Conservation (phyloP, 164 flowering plant genomes). For the Annona squamosa region DNA sequence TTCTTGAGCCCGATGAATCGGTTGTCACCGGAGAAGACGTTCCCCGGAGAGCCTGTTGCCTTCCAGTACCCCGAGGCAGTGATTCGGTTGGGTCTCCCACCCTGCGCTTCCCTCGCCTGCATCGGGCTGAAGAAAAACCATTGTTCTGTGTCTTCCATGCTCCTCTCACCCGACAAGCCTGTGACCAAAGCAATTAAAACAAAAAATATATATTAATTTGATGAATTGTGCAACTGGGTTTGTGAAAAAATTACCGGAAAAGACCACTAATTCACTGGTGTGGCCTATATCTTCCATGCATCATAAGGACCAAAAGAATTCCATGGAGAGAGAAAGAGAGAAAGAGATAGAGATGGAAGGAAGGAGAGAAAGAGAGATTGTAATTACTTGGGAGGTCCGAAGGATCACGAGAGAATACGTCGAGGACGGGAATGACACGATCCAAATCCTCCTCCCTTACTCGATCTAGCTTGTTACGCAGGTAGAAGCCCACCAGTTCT, state of each 20-base stretch:
- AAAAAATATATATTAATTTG: background rate
- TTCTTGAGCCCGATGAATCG: conserved; percentile 38
- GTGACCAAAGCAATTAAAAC: conserved; percentile 2
- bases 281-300: too few relatives aligned
- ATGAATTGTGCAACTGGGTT: background rate
- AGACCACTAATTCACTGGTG: too few relatives aligned
- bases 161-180: conserved; percentile 38
- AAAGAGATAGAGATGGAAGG: background rate
- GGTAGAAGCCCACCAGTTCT: conserved; percentile 51
- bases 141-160: conserved; percentile 42
- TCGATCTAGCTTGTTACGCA: conserved; percentile 37
- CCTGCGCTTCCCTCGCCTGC: conserved; percentile 53
- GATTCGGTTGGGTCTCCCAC: conserved; percentile 53
- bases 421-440: conserved; percentile 35
- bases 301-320: too few relatives aligned
- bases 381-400: conserved; percentile 39
- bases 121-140: conserved; percentile 63
- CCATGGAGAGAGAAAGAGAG: too few relatives aligned
- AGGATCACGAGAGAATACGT: conserved; percentile 37
- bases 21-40: conserved; percentile 34
- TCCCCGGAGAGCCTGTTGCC: conserved; percentile 62
- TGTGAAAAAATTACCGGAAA: too few relatives aligned
- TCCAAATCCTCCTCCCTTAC: conserved; percentile 17
- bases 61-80: conserved; percentile 62
- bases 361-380: background rate